A percentile compares a stretch with the other conserved stretches of the same genome.
phyloP scores from a whole-genome alignment of 495 filamentous ascomycete genomes.

The Penicillium flavigenum region DNA sequence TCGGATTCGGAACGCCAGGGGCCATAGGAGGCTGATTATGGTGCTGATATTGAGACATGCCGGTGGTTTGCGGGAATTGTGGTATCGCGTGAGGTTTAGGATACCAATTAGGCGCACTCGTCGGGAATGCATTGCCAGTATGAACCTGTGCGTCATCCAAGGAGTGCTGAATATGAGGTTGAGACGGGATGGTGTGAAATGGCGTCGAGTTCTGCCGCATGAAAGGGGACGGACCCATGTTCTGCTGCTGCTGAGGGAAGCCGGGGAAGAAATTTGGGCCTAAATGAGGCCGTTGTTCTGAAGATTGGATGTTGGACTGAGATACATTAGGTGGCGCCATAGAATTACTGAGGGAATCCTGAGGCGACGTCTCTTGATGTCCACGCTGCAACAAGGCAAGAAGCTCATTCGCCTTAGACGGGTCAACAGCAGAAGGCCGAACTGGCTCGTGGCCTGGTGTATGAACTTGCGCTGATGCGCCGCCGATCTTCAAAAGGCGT shows the following conservation, averaged over 20 bases:
- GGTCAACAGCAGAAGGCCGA: conserved; percentile 23
- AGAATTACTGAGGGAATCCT: conserved; percentile 39
- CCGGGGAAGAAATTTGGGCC: conserved; percentile 39
- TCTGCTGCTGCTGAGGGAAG: conserved; percentile 35
- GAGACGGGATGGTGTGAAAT: conserved; percentile 17
- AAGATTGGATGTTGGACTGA: conserved; percentile 19
- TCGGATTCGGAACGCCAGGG: conserved; percentile 15
- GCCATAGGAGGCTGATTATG: conserved; percentile 15
- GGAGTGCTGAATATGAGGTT: conserved; percentile 13
- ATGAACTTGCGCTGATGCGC: conserved; percentile 21
- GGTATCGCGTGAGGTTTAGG: conserved; percentile 19
- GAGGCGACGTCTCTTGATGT: conserved; percentile 37
- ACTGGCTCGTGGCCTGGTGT: conserved; percentile 12
- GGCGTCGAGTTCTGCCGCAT: conserved; percentile 28
- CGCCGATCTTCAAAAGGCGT: conserved; percentile 61
- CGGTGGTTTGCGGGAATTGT: conserved; percentile 17
- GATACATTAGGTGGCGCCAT: conserved; percentile 39
- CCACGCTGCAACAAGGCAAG: conserved; percentile 57
- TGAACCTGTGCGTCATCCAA: conserved; percentile 11
- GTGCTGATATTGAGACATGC: conserved; percentile 12
- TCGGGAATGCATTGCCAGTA: conserved; percentile 15
- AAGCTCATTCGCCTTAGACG: conserved; percentile 51
- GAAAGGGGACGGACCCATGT: conserved; percentile 22
- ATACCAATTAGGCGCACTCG: conserved; percentile 14
- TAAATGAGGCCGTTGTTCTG: conserved; percentile 48